Evolutionary conservation across 805 yeast genomes (phyloP), one percentile per base, ranked within the genome.

Genomic region (Ogataea nitratoaversa): DNA sequence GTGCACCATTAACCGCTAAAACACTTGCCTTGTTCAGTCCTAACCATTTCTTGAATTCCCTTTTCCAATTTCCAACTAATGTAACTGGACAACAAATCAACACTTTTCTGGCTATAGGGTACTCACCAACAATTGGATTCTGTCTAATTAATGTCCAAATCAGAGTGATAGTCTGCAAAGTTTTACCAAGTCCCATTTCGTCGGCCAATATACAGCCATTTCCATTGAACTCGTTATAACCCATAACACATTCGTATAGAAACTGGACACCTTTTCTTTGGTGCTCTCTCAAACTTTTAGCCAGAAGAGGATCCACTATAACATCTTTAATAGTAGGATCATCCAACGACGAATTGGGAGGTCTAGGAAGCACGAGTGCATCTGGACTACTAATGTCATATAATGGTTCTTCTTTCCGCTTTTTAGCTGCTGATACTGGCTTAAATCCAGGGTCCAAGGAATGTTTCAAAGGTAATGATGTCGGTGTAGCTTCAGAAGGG

Each of bases 121-220:
- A 48, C 36, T 55, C 56, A 39, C 52, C 69, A 36, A 46, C 61
- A 12, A 41, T 34, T 0, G 90, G 88, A 13, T 76, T 72, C 49
- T 84, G 88, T 47, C 74, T 81, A 16, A 87, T 59, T 16, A 93
- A 60, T 0, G 96, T 88, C 95, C 95, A 88, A 4, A 91, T 71
- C 30, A 88, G 59, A 0, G 95, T 57, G 5, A 93, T 91, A 0
- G 96, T 78, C 76, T 82, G 90, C 31, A 93, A 62, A 0, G 98
- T 90, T 53, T 85, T 85, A 2, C 96, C 96, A 14, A 93, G 67
- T 0, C 99, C 99, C 99, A 93, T 93, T 52, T 91, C 98, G 61
- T 93, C 99, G 0, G 99, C 99, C 32, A 93, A 61, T 5, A 93
- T 63, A 2, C 91, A 90, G 0, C 99, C 98, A 32, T 63, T 50